A percentile compares a stretch with the other conserved stretches of the same genome.
Evolutionary conservation across 495 filamentous ascomycete species (phyloP).

Genomic region (Tuber brumale): DNA sequence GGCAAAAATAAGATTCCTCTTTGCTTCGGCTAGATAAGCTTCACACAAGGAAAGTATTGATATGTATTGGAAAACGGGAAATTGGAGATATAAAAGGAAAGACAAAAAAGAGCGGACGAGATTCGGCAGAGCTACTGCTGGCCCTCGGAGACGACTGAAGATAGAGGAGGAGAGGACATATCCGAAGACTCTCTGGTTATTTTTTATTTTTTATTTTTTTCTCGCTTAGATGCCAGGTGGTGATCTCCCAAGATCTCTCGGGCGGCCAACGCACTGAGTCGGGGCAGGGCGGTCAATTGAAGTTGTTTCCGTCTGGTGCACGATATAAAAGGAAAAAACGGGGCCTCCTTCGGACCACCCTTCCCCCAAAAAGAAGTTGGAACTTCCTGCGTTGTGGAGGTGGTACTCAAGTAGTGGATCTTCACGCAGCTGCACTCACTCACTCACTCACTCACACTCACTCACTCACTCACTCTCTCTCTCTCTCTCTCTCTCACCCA

Average conservation of each 20-base stretch:
- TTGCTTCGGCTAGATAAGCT: background rate
- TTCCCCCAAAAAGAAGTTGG: conserved; percentile 15
- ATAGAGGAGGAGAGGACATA: conserved; percentile 33
- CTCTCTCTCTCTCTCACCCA: conserved; percentile 8
- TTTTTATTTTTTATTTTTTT: conserved; percentile 7
- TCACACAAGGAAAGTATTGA: background rate
- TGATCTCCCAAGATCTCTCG: conserved; percentile 39
- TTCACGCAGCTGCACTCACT: conserved; percentile 17
- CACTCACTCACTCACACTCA: background rate
- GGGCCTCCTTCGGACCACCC: conserved; percentile 14
- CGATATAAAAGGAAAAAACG: conserved; percentile 21
- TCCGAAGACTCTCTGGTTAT: conserved; percentile 22
- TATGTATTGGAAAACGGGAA: conserved; percentile 11
- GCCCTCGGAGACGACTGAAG: conserved; percentile 35
- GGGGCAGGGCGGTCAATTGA: conserved; percentile 33
- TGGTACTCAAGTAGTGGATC: conserved; percentile 4
- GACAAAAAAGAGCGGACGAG: conserved; percentile 33
- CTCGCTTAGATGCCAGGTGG: conserved; percentile 40
- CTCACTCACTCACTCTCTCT: background rate
- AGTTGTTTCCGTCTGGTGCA: conserved; percentile 26
- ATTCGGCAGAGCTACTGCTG: conserved; percentile 29
- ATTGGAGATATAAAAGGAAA: conserved; percentile 25
- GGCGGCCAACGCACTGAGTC: conserved; percentile 28
- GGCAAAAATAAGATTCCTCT: background rate
- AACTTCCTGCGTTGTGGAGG: conserved; percentile 16